Base-by-base conservation (phyloP, 1,284 basidiomycete genomes). In the Puccinia polysora region DNA sequence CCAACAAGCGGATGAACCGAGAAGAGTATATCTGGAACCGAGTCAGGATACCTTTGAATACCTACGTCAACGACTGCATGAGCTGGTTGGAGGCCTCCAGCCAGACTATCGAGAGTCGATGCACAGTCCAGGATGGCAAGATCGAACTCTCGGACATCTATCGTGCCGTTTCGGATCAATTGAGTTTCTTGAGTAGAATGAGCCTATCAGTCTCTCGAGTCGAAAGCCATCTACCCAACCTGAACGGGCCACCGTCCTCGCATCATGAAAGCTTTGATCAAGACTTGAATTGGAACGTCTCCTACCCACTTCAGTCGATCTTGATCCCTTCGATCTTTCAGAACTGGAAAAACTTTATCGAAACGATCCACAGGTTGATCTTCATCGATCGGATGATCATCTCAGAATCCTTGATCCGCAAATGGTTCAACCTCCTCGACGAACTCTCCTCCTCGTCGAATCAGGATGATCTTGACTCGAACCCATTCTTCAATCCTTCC, bases 21-120 rank as follows among this genome's bases (percentile, higher is more conserved):
- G 45, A 60, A 40, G 68, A 70, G 40, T 70, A 70, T 25, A 62
- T 70, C 18, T 70, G 68, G 68, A 70, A 70, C 25, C 43, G 58
- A 62, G 58, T 70, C 4, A 43, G 68, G 18, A 40, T 50, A 20
- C 68, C 68, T n/a, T 28, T 70, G 20, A 62, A 50, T 4, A 40
- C 38, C 32, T 70, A 70, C 50, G 58, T 70, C 25, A 70, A 60
- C n/a, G 68, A 70, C 10, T 68, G 55, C 45, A n/a, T 68, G 43
- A 32, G 43, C 45, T 59, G 40, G 8, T 49, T 68, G 23, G 53
- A 59, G 14, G 25, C 59, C 5, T 47, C 53, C 7, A 38, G 36
- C 18, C 38, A 65, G 36, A 65, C 63, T 23, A 50, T 65, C 49
- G 34, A 50, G 32, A 53, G 34, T 32, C 45, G 63, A 6, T 50